A percentile compares a stretch with the other conserved stretches of the same genome.
These are phyloP conservation scores for Teunomyces lycoperdinae DNA, from an alignment of 805 yeast genomes.

Conservation along the genomic window DNA sequence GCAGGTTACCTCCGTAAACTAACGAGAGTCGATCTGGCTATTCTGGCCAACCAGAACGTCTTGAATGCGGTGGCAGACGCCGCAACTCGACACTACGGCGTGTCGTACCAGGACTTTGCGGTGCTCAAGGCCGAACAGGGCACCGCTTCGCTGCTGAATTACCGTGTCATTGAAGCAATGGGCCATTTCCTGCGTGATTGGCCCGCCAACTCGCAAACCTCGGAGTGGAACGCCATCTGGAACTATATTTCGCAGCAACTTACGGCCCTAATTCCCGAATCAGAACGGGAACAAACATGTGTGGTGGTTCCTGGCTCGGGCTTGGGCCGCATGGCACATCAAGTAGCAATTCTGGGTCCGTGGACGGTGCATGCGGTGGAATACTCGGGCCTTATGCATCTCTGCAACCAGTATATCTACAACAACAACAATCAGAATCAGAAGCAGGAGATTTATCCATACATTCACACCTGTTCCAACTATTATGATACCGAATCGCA, in stretches of 20 bases:
- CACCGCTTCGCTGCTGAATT: constrained; percentile 18
- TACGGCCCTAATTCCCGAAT: constrained; percentile 21
- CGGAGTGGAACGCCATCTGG: constrained; percentile 53
- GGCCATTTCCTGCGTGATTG: constrained; percentile 83
- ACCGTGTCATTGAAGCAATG: constrained; percentile 61
- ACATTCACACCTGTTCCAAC: constrained; percentile 66
- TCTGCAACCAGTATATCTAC: constrained; percentile 62
- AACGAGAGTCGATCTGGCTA: constrained; percentile 44
- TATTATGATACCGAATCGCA: constrained; percentile 52
- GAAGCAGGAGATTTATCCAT: constrained; percentile 37
- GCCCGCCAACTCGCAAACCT: constrained; percentile 52
- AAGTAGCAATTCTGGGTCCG: constrained; percentile 35
- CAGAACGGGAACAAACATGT: constrained; percentile 37
- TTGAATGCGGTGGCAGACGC: constrained; percentile 45
- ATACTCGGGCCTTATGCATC: constrained; percentile 69
- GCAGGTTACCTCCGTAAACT: constrained; percentile 57
- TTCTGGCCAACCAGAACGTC: constrained; percentile 47
- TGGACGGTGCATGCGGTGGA: constrained; percentile 70
- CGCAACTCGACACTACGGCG: constrained; percentile 42
- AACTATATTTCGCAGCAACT: constrained; percentile 50
- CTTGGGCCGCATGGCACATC: constrained; percentile 72
- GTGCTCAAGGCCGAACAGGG: constrained; percentile 1
- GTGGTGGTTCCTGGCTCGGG: constrained; percentile 89
- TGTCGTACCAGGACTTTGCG: constrained; percentile 36
- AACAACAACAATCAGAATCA: constrained; percentile 7